Base-by-base conservation (phyloP, 208 protist genomes). In the Leishmania braziliensis region DNA sequence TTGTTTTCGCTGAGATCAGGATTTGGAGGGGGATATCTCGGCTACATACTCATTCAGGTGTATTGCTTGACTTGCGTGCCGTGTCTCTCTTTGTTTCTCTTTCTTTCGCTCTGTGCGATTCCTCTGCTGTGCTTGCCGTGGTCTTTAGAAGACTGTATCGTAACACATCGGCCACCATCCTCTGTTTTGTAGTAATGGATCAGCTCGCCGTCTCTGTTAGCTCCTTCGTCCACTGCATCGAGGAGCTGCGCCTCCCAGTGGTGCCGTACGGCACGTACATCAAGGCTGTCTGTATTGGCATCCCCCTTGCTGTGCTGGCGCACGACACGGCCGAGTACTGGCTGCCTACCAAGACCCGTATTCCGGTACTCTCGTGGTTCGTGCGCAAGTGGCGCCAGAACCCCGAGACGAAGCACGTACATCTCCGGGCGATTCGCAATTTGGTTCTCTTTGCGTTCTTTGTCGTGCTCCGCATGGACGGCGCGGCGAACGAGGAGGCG, bases 281-380 rank as follows among this genome's bases (percentile, higher is more conserved):
- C 68, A 89, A 92, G 75, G 79, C 91, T 16, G 88, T 93, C 33
- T 86, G 82, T 43, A 78, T 95, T 60, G 93, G 90, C 69, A 89
- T 97, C 60, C 93, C 95, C 18, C 6, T 97, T 66, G 88, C 90
- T 16, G 93, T 97, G 50, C 81, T 97, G 5, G 81, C 90, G 3
- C 93, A 97, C 82, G 92, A 96, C 82, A 95, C 90, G n/a, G 70
- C 95, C 3, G 80, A 92, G 36, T 84, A 91, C 82, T 97, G 95
- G 93, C 48, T 96, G 85, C 92, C 91, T 20, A 91, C 63, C n/a
- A 89, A 79, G 46, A 75, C 76, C 23, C 69, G 74, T 72, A 72
- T 95, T 33, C 92, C 92, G 10, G 85, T 96, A 68, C 48, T 97
- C 58, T 95, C 92, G 29, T 97, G 89, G 88, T 96, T 97, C 79